Conservation (phyloP, 2,329 filamentous ascomycete species). For the Sarocladiaceae sp. region DNA sequence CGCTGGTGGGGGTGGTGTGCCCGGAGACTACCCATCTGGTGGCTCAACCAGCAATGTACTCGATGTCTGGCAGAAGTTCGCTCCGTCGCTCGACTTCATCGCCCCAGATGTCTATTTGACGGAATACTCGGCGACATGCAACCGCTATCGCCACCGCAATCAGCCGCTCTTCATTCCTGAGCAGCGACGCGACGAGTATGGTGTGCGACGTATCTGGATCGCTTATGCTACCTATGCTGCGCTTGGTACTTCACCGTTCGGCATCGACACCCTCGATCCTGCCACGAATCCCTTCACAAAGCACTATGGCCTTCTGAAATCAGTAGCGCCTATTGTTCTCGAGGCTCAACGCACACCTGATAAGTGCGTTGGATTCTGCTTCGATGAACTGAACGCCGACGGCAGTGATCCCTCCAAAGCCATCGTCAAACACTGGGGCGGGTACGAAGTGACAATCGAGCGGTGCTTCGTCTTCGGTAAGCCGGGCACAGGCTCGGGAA, state of each 20-base stretch:
- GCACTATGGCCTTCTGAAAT: constrained; percentile 25
- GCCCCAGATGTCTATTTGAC: constrained; percentile 43
- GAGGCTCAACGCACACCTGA: constrained; percentile 18
- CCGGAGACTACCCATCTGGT: constrained; percentile 31
- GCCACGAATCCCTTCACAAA: constrained; percentile 16
- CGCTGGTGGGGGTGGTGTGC: constrained; percentile 26
- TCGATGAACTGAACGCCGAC: constrained; percentile 23
- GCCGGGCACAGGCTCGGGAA: constrained; percentile 28
- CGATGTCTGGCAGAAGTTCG: constrained; percentile 34
- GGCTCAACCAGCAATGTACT: constrained; percentile 26
- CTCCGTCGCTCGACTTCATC: constrained; percentile 37
- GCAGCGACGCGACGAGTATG: constrained; percentile 41
- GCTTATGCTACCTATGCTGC: constrained; percentile 33
- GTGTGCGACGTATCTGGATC: constrained; percentile 34
- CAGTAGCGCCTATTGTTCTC: constrained; percentile 21
- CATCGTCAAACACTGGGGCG: constrained; percentile 18
- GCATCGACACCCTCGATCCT: constrained; percentile 29
- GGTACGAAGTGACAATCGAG: constrained; percentile 28
- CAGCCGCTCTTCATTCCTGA: constrained; percentile 46
- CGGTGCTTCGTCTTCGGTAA: constrained; percentile 34
- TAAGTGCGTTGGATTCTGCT: constrained; percentile 31
- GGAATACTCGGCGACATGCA: constrained; percentile 37
- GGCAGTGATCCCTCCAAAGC: constrained; percentile 15
- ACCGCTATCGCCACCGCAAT: constrained; percentile 33
- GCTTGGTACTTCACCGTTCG: constrained; percentile 33